Conservation (phyloP, 2,329 filamentous ascomycete genomes). For the Alternaria sp. region DNA sequence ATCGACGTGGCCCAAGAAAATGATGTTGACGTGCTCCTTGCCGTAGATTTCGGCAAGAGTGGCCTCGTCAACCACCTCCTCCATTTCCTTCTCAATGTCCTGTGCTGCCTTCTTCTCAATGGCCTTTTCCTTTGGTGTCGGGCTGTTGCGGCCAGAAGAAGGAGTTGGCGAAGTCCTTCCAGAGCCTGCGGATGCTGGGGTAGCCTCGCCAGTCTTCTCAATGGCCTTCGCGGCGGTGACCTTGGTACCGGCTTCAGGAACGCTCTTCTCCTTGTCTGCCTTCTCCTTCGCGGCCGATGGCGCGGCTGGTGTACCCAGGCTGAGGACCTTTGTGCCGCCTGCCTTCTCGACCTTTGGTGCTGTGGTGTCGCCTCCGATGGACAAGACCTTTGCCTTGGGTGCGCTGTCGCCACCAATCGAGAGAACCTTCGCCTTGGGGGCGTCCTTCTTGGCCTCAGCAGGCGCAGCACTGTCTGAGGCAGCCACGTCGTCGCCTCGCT, state of each 20-base stretch:
- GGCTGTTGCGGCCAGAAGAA: constrained; percentile 85
- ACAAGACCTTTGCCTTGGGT: constrained; percentile 68
- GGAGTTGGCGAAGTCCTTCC: constrained; percentile 83
- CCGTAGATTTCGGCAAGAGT: constrained; percentile 95
- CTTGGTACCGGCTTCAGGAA: constrained; percentile 78
- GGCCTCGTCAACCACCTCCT: constrained; percentile 79
- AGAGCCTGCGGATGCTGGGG: constrained; percentile 58
- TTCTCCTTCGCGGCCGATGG: constrained; percentile 61
- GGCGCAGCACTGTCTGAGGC: constrained; percentile 57
- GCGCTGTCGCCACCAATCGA: constrained; percentile 67
- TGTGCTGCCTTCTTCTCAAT: constrained; percentile 79
- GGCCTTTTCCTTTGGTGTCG: constrained; percentile 59
- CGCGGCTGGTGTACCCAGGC: constrained; percentile 68
- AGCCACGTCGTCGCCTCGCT: constrained; percentile 64
- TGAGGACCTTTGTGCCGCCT: constrained; percentile 73
- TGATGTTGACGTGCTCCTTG: constrained; percentile 93
- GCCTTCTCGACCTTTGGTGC: constrained; percentile 64
- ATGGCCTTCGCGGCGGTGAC: constrained; percentile 88
- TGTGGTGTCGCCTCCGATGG: constrained; percentile 64
- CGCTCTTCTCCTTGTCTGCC: constrained; percentile 54
- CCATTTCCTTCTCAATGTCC: constrained; percentile 83
- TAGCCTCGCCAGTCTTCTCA: constrained; percentile 82
- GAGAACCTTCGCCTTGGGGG: constrained; percentile 69
- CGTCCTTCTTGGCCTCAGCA: constrained; percentile 51
- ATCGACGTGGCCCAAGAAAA: constrained; percentile 98